Evolutionary conservation across 164 flowering plant species (phyloP).

Genomic region (Cinnamomum micranthum): DNA sequence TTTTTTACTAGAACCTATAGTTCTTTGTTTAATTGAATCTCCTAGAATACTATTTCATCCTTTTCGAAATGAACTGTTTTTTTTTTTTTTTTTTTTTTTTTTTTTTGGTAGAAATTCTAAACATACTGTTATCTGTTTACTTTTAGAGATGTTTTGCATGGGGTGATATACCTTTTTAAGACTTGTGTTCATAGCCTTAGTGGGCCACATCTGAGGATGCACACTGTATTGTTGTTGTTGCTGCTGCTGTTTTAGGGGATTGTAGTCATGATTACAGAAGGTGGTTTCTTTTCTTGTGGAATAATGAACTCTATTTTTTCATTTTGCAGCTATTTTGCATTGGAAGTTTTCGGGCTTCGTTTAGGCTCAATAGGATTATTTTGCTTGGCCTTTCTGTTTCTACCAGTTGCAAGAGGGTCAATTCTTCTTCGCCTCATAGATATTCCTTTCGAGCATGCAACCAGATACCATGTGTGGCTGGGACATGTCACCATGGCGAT

Average conservation of each 20-base stretch:
- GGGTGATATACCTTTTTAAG: neutral
- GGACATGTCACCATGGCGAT: slow-evolving; percentile 86
- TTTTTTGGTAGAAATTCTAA: no score
- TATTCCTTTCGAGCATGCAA: slow-evolving; percentile 95
- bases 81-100: no score
- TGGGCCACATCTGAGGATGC: neutral
- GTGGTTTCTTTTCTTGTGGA: neutral
- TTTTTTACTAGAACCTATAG: neutral
- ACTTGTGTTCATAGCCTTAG: neutral
- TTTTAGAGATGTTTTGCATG: neutral
- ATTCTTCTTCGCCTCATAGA: slow-evolving; percentile 78
- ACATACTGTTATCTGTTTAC: no score
- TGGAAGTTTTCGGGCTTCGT: slow-evolving; percentile 57
- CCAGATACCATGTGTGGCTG: slow-evolving; percentile 91
- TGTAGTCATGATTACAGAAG: neutral
- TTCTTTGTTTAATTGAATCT: neutral
- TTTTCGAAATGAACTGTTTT: neutral
- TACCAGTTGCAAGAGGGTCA: slow-evolving; percentile 87
- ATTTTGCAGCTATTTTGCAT: slow-evolving; percentile 39
- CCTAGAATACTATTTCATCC: neutral
- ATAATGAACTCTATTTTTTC: neutral
- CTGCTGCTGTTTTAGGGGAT: neutral
- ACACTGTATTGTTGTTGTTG: neutral
- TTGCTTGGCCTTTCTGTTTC: slow-evolving; percentile 76
- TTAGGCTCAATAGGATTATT: slow-evolving; percentile 66